Base-by-base conservation (phyloP, 164 flowering plant species). In the Nymphaea colorata region DNA sequence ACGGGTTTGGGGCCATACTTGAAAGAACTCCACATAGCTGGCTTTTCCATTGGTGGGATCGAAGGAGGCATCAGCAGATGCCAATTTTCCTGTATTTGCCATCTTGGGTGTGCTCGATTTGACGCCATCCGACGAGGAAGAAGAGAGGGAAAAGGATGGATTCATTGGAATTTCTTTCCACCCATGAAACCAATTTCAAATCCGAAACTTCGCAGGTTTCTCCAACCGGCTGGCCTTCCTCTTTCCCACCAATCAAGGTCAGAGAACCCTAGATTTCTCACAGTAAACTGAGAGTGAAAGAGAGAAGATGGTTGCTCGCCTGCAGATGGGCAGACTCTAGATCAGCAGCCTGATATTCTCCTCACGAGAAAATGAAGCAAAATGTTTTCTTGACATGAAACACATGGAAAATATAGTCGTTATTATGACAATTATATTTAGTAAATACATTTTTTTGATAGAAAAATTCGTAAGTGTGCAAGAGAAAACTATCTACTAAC, bases 1-100 rank as follows among this genome's bases (percentile, higher is more conserved):
- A n/a, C n/a, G n/a, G 70, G 57, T n/a, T 86, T 86, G n/a, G 96
- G 82, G 4, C 94, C 96, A 72, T 89, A 91, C 78, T 82, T 88
- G 77, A 92, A 92, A 92, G 87, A 62, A 84, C 82, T 25, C 98
- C 98, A 3, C 76, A 79, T 70, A 86, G 84, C 77, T 89, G 92
- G 43, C 76, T 82, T 78, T 86, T 91, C 70, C 77, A 78, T 62
- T 73, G 76, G 25, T 81, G 2, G 89, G 80, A 4, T 85, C 84
- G 47, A 53, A 44, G 10, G 59, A 10, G 16, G 59, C 6, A 41
- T 61, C 64, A 17, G 5, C 12, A 61, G 64, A 61, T 4, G 60
- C 55, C 16, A 11, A 45, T 41, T 15, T 17, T 14, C 78, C 64
- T 44, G 43, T 74, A 44, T 64, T 74, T 25, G 80, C 18, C 80